A percentile compares a stretch with the other conserved stretches of the same genome.
Conservation (phyloP, 495 filamentous ascomycete genomes). For the Talaromyces borbonicus region DNA sequence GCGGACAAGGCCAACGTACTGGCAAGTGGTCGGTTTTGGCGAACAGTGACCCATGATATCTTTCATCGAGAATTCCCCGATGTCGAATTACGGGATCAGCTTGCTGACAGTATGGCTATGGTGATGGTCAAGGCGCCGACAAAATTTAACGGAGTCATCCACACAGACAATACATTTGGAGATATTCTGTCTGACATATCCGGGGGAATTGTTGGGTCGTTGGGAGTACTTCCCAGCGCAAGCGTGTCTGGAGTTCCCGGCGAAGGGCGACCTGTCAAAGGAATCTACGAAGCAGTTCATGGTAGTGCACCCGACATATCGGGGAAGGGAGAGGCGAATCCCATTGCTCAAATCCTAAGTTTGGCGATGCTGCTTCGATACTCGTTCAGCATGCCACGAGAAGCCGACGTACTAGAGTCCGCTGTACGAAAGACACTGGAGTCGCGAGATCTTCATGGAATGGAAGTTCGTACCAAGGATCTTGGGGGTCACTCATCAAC, state of each 20-base stretch:
- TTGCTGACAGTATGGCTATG: constrained; percentile 44
- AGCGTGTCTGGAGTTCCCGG: constrained; percentile 79
- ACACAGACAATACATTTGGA: constrained; percentile 88
- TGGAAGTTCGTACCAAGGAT: constrained; percentile 65
- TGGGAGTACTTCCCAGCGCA: constrained; percentile 76
- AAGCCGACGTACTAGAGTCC: constrained; percentile 21
- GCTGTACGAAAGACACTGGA: constrained; percentile 14
- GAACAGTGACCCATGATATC: constrained; percentile 51
- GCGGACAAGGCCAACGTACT: constrained; percentile 93
- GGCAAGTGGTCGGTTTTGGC: constrained; percentile 87
- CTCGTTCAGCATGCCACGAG: constrained; percentile 18
- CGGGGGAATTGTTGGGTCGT: constrained; percentile 76
- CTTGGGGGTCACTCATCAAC: constrained; percentile 66
- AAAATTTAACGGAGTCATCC: constrained; percentile 82
- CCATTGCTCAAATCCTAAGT: constrained; percentile 65
- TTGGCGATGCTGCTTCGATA: constrained; percentile 28
- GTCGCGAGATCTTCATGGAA: constrained; percentile 6
- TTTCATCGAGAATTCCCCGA: constrained; percentile 71
- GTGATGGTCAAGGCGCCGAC: constrained; percentile 59
- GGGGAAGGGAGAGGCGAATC: constrained; percentile 74
- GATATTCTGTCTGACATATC: constrained; percentile 91
- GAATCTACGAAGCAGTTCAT: constrained; percentile 87
- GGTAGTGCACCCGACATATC: constrained; percentile 85
- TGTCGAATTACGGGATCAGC: constrained; percentile 73
- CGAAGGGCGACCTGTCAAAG: constrained; percentile 21